Evolutionary conservation across 805 yeast species (phyloP), one percentile per base, ranked within the genome.

Genomic region (Diddensiella caesifluorescens): DNA sequence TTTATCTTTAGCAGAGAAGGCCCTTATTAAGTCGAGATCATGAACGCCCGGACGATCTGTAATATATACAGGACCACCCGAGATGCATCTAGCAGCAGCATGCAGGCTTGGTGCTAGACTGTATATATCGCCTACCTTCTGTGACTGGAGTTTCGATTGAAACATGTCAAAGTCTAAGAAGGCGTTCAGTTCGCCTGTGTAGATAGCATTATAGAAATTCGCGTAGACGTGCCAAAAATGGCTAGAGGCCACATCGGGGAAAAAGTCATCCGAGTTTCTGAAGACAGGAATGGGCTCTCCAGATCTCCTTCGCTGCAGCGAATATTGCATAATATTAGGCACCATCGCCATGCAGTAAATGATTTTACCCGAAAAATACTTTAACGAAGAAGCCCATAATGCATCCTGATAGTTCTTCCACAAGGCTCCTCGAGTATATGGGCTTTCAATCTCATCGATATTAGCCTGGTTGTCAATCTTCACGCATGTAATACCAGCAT

Each of bases 141-240:
- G 22, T 20, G 25, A n/a, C 6, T 16, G 18, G 13, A 55, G 31
- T 16, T 43, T 42, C 4, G 61, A 47, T 43, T 53, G 58, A 28
- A 58, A 58, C 62, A 58, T 58, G 38, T 58, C 62, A 49, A 53
- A 58, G 42, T 58, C 62, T 2, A 56, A 55, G 4, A 50, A 30
- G 4, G 50, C 51, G 15, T 49, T 41, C 26, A 55, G 45, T 12
- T 51, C 44, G 19, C 51, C 36, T 12, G 61, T 56, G 38, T 44
- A 53, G 4, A 45, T 23, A 16, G 54, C 33, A 23, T 52, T 55
- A 49, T 45, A 48, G 15, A 57, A 42, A 44, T 57, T 57, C 38
- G 53, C 45, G 37, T 51, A 57, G 10, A 56, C 45, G 38, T 58
- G 62, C 61, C 62, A 57, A 29, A 42, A 48, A 35, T 58, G 62